phyloP scores from a whole-genome alignment of 1,139 yeast species.

The Candida sanyaensis region DNA sequence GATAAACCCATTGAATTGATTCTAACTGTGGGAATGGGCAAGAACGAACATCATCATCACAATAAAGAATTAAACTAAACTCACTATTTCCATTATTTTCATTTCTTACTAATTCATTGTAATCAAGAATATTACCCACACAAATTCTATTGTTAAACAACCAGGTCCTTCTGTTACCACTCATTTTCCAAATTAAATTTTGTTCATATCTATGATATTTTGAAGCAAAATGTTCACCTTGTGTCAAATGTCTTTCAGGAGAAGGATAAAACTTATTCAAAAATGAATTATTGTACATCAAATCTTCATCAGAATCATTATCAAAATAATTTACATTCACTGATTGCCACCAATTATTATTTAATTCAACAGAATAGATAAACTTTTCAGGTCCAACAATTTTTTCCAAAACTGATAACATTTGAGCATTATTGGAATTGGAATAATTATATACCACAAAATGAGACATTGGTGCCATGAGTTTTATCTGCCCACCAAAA shows the following conservation, averaged over 20 bases:
- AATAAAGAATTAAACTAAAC: slow-evolving; percentile 36
- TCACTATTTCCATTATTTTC: slow-evolving; percentile 14
- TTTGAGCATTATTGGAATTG: slow-evolving; percentile 16
- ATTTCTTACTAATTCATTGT: slow-evolving; percentile 20
- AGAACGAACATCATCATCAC: slow-evolving; percentile 32
- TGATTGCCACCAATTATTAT: slow-evolving; percentile 16
- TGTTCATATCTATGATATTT: slow-evolving; percentile 37
- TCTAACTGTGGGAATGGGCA: slow-evolving; percentile 25
- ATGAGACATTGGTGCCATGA: slow-evolving; percentile 36
- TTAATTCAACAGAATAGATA: slow-evolving; percentile 21
- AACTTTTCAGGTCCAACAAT: slow-evolving; percentile 8
- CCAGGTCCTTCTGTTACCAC: slow-evolving; percentile 30
- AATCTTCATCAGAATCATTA: slow-evolving; percentile 17
- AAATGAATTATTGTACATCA: slow-evolving; percentile 18
- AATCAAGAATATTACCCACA: slow-evolving; percentile 37
- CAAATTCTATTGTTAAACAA: slow-evolving; percentile 27
- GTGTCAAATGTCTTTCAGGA: background rate
- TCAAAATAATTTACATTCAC: slow-evolving; percentile 18
- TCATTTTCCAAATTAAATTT: slow-evolving; percentile 35
- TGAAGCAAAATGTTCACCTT: slow-evolving; percentile 13
- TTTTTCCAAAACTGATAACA: slow-evolving; percentile 9
- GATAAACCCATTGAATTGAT: slow-evolving; percentile 16
- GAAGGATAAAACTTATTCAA: slow-evolving; percentile 6
- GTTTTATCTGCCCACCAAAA: slow-evolving; percentile 29
- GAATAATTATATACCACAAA: slow-evolving; percentile 35